A percentile compares a stretch with the other conserved stretches of the same genome.
phyloP scores from a whole-genome alignment of 768 basidiomycete genomes.

The Xerocomellus dryophilus region DNA sequence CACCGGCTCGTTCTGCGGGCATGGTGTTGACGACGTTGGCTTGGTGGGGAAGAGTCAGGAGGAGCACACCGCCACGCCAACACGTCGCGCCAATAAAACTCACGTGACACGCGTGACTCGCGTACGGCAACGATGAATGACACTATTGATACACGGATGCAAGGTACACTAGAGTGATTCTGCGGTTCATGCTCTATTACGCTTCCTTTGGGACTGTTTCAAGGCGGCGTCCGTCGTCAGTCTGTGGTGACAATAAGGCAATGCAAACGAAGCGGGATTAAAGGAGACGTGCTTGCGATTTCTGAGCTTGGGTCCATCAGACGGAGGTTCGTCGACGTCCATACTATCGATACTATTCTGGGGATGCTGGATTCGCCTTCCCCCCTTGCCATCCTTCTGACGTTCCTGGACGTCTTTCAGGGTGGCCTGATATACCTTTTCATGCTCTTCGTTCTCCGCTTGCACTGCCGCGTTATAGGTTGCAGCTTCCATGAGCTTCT shows the following conservation, averaged over 20 bases:
- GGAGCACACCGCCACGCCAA: slow-evolving; percentile 13
- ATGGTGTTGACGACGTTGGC: slow-evolving; percentile 35
- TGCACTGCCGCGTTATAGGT: slow-evolving; percentile 41
- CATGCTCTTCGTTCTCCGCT: slow-evolving; percentile 49
- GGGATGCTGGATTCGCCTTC: slow-evolving; percentile 23
- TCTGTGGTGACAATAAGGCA: slow-evolving; percentile 2
- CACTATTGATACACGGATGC: slow-evolving; percentile 14
- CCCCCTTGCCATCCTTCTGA: slow-evolving; percentile 54
- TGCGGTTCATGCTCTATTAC: slow-evolving; percentile 47
- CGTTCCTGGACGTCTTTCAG: slow-evolving; percentile 64
- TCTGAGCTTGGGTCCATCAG: slow-evolving; percentile 46
- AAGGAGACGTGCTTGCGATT: slow-evolving; percentile 54
- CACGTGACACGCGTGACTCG: slow-evolving; percentile 32
- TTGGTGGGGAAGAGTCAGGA: slow-evolving; percentile 25
- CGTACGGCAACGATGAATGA: not conserved
- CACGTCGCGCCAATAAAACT: slow-evolving; percentile 27
- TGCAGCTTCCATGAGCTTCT: slow-evolving; percentile 59
- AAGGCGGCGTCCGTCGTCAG: slow-evolving; percentile 40
- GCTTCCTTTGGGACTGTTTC: slow-evolving; percentile 53
- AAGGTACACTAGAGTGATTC: not conserved
- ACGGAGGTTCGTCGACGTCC: slow-evolving; percentile 63
- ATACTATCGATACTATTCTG: slow-evolving; percentile 41
- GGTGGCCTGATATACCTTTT: slow-evolving; percentile 47
- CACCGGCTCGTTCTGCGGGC: slow-evolving; percentile 79
- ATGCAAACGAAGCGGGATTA: not conserved